phyloP scores from a whole-genome alignment of 495 filamentous ascomycete species.

The Lepraria neglecta region DNA sequence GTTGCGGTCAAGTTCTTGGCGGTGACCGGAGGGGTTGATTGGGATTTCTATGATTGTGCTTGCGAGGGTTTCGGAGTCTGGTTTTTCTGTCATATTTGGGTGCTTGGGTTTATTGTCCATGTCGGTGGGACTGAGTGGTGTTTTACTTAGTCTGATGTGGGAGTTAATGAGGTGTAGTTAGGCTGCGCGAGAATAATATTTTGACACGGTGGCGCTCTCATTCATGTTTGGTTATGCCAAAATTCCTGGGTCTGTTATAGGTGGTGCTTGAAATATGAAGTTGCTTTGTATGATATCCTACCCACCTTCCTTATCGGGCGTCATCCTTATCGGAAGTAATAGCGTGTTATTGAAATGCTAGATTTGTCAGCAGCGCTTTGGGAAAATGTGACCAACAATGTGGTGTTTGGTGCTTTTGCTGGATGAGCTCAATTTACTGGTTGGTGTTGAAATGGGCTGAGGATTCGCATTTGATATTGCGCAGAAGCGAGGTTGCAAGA shows the following conservation, averaged over 20 bases:
- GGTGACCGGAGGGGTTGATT: constrained; percentile 50
- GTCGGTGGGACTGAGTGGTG: not conserved
- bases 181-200: too few species aligned
- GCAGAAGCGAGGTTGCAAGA: too few species aligned
- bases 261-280: too few species aligned
- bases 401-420: not conserved
- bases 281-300: not conserved
- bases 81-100: not conserved
- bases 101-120: not conserved
- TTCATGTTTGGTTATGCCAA: too few species aligned
- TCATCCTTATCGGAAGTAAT: not conserved
- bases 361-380: not conserved
- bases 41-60: not conserved
- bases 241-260: too few species aligned
- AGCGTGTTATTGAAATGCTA: not conserved
- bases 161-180: too few species aligned
- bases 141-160: not conserved
- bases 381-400: not conserved
- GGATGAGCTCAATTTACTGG: too few species aligned
- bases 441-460: too few species aligned
- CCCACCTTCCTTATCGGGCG: constrained; percentile 1
- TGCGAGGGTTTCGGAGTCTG: not conserved
- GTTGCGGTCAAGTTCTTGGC: constrained; percentile 50
- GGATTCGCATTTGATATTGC: too few species aligned
- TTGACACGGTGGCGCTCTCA: too few species aligned